Evolutionary conservation across 2,329 filamentous ascomycete genomes (phyloP).

Genomic region (Fusarium papillatum): DNA sequence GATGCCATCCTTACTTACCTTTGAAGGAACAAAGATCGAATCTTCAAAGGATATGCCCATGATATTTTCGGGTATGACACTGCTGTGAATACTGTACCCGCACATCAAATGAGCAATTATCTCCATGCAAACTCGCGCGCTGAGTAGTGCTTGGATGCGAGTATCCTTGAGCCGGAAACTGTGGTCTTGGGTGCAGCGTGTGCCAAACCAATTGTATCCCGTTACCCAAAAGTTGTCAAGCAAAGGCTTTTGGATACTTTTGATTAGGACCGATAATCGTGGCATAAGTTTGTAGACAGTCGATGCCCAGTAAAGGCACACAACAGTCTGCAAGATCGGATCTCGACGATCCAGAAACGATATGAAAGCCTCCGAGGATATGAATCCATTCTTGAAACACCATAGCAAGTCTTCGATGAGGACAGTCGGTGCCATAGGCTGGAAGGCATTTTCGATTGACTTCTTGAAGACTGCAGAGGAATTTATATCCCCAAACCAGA

Average conservation of each 20-base stretch:
- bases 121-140: background rate
- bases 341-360: background rate
- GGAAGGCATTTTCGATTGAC: background rate
- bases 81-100: background rate
- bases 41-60: background rate
- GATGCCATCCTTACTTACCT: background rate
- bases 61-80: background rate
- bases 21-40: background rate
- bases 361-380: background rate
- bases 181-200: too few relatives aligned
- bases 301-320: background rate
- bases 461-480: background rate
- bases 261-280: background rate
- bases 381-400: background rate
- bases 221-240: background rate
- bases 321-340: background rate
- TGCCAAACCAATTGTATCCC: background rate
- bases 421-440: background rate
- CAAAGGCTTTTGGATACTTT: background rate
- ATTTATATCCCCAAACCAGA: background rate
- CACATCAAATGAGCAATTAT: background rate
- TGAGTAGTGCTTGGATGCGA: background rate
- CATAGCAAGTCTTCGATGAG: background rate
- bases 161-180: background rate
- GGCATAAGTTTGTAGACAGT: background rate